Base-by-base conservation (phyloP, 345 rosid genomes). In the Garcia nutans region DNA sequence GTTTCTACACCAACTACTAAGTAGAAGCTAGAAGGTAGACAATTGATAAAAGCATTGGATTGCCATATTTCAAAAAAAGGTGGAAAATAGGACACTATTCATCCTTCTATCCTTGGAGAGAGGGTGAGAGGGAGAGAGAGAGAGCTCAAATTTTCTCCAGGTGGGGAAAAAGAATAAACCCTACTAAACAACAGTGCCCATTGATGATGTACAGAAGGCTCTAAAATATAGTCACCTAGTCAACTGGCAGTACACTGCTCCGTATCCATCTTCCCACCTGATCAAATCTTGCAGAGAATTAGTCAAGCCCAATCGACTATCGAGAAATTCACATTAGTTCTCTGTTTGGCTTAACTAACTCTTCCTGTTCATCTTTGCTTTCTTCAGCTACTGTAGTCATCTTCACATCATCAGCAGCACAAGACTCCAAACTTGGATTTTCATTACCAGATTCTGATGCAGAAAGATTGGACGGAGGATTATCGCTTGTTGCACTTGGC, bases 301-400 rank as follows among this genome's bases (percentile, higher is more conserved):
- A 44, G 78, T 75, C 68, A 2, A 57, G 74, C 54, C 57, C 49
- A 68, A 47, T 13, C 37, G 42, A 60, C 45, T 31, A 49, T 12
- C 8, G 5, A 26, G n/a, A 68, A 37, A 45, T 76, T 31, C 60
- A 59, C 69, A 76, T 50, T 33, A 76, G 58, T 57, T 75, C 75
- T 23, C 82, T 23, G 70, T 59, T 59, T 63, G 76, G 70, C 47
- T 75, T 70, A 24, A 67, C 69, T 41, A 0, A 72, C 37, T 65
- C 75, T 70, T 73, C 37, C 11, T 31, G 28, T 20, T 74, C 76
- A 31, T 79, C 83, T 77, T 78, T 52, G 73, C 74, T 44, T 45
- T 2, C 72, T n/a, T 72, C 81, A 23, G 72, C 41, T 77, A 62
- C 75, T 22, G 45, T 7, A 22, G 45, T 79, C 4, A 54, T 68